Conservation (phyloP, 371 early-diverging fungal species). For the Gilbertella persicaria region DNA sequence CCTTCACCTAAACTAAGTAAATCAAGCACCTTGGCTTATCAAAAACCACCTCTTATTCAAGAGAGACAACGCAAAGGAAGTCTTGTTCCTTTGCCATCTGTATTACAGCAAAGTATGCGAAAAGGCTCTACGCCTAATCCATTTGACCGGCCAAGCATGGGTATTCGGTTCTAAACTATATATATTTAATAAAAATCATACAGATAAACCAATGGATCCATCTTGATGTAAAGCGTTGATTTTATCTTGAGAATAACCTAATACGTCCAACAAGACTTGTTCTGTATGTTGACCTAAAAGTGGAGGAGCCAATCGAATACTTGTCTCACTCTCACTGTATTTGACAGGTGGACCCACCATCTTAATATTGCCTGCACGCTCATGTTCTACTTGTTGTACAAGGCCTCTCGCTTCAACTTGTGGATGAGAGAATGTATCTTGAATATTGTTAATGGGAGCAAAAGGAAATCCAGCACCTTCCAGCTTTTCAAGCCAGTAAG, state of each 20-base stretch:
- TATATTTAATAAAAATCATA: no score
- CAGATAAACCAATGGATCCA: slow-evolving; percentile 39
- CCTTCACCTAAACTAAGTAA: slow-evolving; percentile 23
- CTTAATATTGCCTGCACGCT: slow-evolving; percentile 76
- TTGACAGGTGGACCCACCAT: slow-evolving; percentile 81
- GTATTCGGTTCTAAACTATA: slow-evolving; percentile 13
- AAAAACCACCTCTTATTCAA: slow-evolving; percentile 4
- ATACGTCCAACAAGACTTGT: slow-evolving; percentile 63
- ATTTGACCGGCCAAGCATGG: slow-evolving; percentile 19
- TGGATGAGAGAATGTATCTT: slow-evolving; percentile 85
- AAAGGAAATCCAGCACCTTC: slow-evolving; percentile 76
- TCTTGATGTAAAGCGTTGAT: slow-evolving; percentile 37
- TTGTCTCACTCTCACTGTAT: slow-evolving; percentile 68
- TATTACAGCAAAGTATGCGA: slow-evolving; percentile 2
- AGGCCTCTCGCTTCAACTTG: slow-evolving; percentile 80
- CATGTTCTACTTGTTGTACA: slow-evolving; percentile 82
- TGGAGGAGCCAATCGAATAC: slow-evolving; percentile 81
- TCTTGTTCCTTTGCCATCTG: slow-evolving; percentile 12
- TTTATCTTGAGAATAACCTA: slow-evolving; percentile 56
- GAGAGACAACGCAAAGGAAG: slow-evolving; percentile 24
- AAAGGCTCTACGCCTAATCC: slow-evolving; percentile 9
- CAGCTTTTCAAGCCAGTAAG: slow-evolving; percentile 66
- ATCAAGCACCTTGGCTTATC: slow-evolving; percentile 16
- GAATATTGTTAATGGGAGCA: slow-evolving; percentile 86
- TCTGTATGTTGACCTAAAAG: slow-evolving; percentile 86